Percentiles rank a stretch among this genome's conserved stretches.
Conservation (phyloP, 495 filamentous ascomycete genomes). For the Xylaria curta region DNA sequence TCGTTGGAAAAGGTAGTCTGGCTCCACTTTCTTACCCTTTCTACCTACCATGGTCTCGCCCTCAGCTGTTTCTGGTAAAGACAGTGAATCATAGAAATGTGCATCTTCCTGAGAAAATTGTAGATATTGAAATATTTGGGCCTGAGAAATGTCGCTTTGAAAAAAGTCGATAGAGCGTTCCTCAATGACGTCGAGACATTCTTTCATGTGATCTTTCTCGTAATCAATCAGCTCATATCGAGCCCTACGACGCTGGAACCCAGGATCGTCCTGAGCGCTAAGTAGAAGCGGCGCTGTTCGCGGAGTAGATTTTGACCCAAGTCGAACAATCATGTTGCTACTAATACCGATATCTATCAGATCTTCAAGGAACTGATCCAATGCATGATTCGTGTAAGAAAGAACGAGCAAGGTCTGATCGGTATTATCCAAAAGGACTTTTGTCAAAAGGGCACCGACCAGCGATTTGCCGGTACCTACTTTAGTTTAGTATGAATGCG, state of each 20-base stretch:
- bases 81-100: conserved; percentile 64
- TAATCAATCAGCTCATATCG: conserved; percentile 51
- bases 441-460: conserved; percentile 71
- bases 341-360: conserved; percentile 68
- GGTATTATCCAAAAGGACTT: conserved; percentile 61
- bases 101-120: conserved; percentile 64
- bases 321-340: conserved; percentile 61
- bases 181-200: conserved; percentile 26
- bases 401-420: conserved; percentile 65
- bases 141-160: neutral
- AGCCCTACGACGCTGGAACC: conserved; percentile 9
- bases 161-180: conserved; percentile 26
- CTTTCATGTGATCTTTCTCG: conserved; percentile 40
- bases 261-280: conserved; percentile 46
- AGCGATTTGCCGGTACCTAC: conserved; percentile 83
- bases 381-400: conserved; percentile 71
- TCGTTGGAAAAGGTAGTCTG: conserved; percentile 60
- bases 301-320: conserved; percentile 68
- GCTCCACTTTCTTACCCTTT: conserved; percentile 51
- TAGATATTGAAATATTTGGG: conserved; percentile 63
- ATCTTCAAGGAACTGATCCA: conserved; percentile 79
- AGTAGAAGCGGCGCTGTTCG: conserved; percentile 57
- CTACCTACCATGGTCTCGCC: conserved; percentile 54
- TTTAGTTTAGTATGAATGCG: conserved; percentile 21
- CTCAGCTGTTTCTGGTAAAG: conserved; percentile 46